Evolutionary conservation across 164 flowering plant genomes (phyloP).

Genomic region (Protea cynaroides): DNA sequence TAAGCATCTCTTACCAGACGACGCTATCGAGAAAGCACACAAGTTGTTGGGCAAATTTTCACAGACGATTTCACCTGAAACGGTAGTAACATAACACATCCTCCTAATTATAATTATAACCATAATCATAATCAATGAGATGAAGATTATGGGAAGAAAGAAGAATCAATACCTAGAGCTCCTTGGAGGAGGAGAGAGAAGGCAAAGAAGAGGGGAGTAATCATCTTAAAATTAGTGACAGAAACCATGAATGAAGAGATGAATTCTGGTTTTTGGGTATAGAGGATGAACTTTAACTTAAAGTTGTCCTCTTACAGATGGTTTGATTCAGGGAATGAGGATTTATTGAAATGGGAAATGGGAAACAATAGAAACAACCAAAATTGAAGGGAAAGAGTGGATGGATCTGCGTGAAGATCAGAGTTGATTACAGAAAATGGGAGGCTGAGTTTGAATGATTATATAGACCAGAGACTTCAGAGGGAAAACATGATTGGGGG

Average conservation of each 20-base stretch:
- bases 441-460: background rate
- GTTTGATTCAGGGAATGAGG: too few relatives aligned
- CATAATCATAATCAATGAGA: background rate
- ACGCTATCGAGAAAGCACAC: conserved; percentile 26
- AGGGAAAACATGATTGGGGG: background rate
- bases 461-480: background rate
- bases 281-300: too few relatives aligned
- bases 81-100: too few relatives aligned
- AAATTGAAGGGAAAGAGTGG: background rate
- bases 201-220: background rate
- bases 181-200: background rate
- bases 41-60: conserved; percentile 20
- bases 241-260: background rate
- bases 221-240: background rate
- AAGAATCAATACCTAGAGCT: background rate
- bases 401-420: background rate
- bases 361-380: too few relatives aligned
- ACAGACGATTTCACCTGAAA: conserved; percentile 22
- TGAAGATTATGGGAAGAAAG: background rate
- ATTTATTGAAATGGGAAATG: too few relatives aligned
- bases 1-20: conserved; percentile 28
- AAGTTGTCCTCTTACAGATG: too few relatives aligned
- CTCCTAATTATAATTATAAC: background rate
- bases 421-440: background rate
- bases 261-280: too few relatives aligned